phyloP scores from a whole-genome alignment of 768 basidiomycete species.

The Tricholoma sp. region DNA sequence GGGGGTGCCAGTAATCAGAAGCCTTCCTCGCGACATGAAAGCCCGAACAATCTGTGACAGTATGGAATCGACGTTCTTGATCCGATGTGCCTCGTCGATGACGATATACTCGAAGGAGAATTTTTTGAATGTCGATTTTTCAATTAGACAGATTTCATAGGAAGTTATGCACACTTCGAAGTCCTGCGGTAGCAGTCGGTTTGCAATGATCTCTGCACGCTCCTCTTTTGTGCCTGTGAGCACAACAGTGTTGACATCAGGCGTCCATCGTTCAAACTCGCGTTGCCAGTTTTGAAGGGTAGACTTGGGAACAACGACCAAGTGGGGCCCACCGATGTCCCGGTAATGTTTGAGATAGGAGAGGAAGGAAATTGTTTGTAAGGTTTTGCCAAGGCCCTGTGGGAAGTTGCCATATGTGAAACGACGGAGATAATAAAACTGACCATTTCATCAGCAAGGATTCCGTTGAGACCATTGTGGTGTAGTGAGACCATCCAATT shows the following conservation, averaged over 20 bases:
- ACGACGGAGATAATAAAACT: conserved; percentile 8
- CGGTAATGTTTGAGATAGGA: conserved; percentile 88
- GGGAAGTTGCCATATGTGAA: not conserved
- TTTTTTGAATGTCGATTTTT: conserved; percentile 88
- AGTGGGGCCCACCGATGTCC: conserved; percentile 75
- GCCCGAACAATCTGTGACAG: conserved; percentile 90
- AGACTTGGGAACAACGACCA: conserved; percentile 97
- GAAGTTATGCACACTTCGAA: conserved; percentile 95
- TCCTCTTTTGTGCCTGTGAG: conserved; percentile 90
- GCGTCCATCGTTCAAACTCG: conserved; percentile 89
- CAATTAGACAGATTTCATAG: conserved; percentile 96
- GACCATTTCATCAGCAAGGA: conserved; percentile 96
- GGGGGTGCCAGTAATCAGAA: conserved; percentile 96
- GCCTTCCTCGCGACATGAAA: conserved; percentile 81
- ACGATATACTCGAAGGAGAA: conserved; percentile 97
- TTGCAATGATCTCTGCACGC: conserved; percentile 73
- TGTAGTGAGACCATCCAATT: conserved; percentile 98
- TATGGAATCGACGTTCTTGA: conserved; percentile 98
- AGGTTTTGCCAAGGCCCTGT: conserved; percentile 94
- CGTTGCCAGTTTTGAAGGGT: conserved; percentile 96
- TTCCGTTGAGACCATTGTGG: conserved; percentile 95
- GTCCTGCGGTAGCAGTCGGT: conserved; percentile 75
- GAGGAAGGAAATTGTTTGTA: conserved; percentile 97
- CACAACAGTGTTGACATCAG: conserved; percentile 77
- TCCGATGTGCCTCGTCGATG: conserved; percentile 98